phyloP scores from a whole-genome alignment of 305 asterid species.

The Fraxinus velutina region DNA sequence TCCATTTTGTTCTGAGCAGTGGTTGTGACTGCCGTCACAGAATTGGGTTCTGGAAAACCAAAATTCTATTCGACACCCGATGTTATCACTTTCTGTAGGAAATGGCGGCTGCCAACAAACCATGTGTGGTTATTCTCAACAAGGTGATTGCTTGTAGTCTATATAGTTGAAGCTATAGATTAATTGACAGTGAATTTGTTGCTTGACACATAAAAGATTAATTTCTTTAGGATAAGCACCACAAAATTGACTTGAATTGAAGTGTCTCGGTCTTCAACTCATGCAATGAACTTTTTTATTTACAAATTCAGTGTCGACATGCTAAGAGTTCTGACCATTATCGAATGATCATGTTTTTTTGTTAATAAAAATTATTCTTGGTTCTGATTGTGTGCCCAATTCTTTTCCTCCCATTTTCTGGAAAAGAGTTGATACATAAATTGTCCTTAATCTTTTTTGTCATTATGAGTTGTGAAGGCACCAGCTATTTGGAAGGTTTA shows the following conservation, averaged over 20 bases:
- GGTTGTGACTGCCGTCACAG: conserved; percentile 94
- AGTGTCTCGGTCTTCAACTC: background rate
- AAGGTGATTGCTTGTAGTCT: conserved; percentile 46
- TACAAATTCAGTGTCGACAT: background rate
- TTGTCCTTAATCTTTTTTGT: background rate
- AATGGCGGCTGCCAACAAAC: conserved; percentile 91
- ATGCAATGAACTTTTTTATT: background rate
- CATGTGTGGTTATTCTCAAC: conserved; percentile 95
- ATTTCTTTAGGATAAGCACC: conserved; percentile 7
- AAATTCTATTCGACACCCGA: conserved; percentile 90
- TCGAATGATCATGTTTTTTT: background rate
- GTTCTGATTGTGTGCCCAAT: background rate
- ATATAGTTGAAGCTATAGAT: background rate
- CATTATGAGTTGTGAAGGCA: background rate
- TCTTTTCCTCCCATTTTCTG: background rate
- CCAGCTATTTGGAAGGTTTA: background rate
- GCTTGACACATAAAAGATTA: conserved; percentile 2
- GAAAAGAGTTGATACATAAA: background rate
- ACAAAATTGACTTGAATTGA: background rate
- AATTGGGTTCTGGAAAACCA: conserved; percentile 87
- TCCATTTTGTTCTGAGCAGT: conserved; percentile 42
- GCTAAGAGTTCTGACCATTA: background rate
- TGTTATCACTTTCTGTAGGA: conserved; percentile 75
- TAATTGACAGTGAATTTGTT: conserved; percentile 12
- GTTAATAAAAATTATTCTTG: background rate